phyloP scores from a whole-genome alignment of 2,329 filamentous ascomycete species.

The Colletotrichum orchidophilum region DNA sequence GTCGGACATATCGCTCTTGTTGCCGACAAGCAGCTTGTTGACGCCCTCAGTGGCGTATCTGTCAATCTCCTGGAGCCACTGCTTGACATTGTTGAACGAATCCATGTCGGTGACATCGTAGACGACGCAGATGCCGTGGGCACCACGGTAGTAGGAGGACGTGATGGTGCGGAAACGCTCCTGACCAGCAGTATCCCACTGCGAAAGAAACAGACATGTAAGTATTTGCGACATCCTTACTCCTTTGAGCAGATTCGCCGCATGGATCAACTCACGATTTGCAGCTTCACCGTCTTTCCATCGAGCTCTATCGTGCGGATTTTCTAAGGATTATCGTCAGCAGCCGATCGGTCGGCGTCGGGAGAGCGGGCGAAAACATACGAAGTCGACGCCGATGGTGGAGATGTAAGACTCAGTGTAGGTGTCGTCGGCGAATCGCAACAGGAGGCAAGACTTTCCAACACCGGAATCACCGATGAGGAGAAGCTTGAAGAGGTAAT shows the following conservation, averaged over 20 bases:
- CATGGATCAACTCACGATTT: slow-evolving; percentile 79
- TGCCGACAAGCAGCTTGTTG: slow-evolving; percentile 98
- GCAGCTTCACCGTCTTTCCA: slow-evolving; percentile 99
- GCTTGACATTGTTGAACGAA: slow-evolving; percentile 99
- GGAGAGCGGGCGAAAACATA: slow-evolving; percentile 57
- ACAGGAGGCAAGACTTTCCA: slow-evolving; percentile 98
- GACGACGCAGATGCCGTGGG: slow-evolving; percentile 98
- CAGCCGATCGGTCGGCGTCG: background rate
- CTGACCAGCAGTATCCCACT: slow-evolving; percentile 99
- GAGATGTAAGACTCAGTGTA: slow-evolving; percentile 99
- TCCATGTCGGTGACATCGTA: slow-evolving; percentile 99
- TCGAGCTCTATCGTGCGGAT: slow-evolving; percentile 99
- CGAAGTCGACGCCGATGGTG: slow-evolving; percentile 98
- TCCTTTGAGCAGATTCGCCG: no score
- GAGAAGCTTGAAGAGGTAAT: slow-evolving; percentile 99
- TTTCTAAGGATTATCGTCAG: slow-evolving; percentile 71
- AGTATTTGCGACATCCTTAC: slow-evolving; percentile 33
- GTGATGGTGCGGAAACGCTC: slow-evolving; percentile 99
- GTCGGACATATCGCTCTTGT: slow-evolving; percentile 99
- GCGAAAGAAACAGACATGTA: slow-evolving; percentile 40
- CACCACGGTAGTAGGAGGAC: slow-evolving; percentile 98
- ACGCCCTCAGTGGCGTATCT: slow-evolving; percentile 98
- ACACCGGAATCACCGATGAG: slow-evolving; percentile 99
- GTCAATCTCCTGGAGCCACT: slow-evolving; percentile 99
- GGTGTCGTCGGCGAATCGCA: slow-evolving; percentile 98